A percentile compares a stretch with the other conserved stretches of the same genome.
phyloP scores from a whole-genome alignment of 2,329 filamentous ascomycete species.

The Fusarium circinatum region DNA sequence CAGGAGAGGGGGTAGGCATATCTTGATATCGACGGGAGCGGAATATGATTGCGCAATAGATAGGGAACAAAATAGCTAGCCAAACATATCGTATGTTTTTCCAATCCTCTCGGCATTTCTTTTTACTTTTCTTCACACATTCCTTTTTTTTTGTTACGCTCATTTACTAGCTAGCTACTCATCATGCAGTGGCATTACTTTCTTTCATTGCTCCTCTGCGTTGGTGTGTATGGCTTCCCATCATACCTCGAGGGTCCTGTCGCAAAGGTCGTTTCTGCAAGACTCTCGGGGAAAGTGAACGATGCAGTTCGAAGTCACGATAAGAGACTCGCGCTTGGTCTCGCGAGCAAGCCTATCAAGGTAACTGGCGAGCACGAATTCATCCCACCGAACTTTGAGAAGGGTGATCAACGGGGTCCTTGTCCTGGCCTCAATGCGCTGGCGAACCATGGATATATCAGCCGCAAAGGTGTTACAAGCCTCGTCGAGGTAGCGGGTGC shows the following conservation, averaged over 20 bases:
- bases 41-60: background rate
- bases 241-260: background rate
- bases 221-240: background rate
- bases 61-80: background rate
- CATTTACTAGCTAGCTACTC: background rate
- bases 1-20: background rate
- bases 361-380: conserved; percentile 38
- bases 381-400: conserved; percentile 39
- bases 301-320: background rate
- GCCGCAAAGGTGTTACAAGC: conserved; percentile 31
- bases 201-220: background rate
- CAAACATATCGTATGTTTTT: conserved; percentile 11
- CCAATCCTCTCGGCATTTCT: background rate
- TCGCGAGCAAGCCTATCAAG: conserved; percentile 1
- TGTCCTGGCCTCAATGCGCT: conserved; percentile 52
- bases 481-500: conserved; percentile 20
- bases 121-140: background rate
- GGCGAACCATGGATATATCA: conserved; percentile 51
- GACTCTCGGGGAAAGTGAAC: background rate
- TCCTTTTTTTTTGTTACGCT: background rate
- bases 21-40: background rate
- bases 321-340: background rate
- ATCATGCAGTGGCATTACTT: conserved; percentile 12
- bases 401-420: conserved; percentile 41
- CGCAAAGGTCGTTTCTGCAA: background rate